Percentiles rank a stretch among this genome's conserved stretches.
Evolutionary conservation across 108 stramenopile genomes (phyloP).

Genomic region (Bacterosira constricta): DNA sequence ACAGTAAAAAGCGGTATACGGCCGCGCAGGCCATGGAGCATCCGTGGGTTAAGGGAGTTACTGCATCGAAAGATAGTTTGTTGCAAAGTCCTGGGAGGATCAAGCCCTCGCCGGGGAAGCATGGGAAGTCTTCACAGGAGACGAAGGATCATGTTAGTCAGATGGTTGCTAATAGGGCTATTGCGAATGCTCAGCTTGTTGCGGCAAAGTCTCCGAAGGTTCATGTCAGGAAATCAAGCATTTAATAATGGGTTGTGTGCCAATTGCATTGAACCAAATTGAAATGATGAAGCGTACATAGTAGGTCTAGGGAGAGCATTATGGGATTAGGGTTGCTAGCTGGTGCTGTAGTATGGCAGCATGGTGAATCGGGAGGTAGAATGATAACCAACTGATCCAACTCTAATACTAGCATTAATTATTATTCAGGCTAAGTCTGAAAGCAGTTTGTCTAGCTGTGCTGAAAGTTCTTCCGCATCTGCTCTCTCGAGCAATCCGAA

Average conservation of each 20-base stretch:
- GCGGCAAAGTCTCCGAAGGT: conserved; percentile 41
- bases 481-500: conserved; percentile 32
- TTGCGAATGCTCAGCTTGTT: conserved; percentile 51
- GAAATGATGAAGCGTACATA: no score
- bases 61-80: conserved; percentile 69
- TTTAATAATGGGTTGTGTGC: conserved; percentile 20
- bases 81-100: conserved; percentile 85
- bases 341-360: no score
- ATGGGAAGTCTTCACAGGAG: conserved; percentile 33
- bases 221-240: conserved; percentile 41
- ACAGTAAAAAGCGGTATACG: conserved; percentile 85
- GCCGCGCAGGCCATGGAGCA: conserved; percentile 94
- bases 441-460: no score
- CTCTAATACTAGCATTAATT: background rate
- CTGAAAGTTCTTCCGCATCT: conserved; percentile 27
- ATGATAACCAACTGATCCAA: no score
- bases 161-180: conserved; percentile 50
- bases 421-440: no score
- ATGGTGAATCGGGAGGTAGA: no score
- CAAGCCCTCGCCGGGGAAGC: conserved; percentile 58
- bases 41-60: conserved; percentile 93
- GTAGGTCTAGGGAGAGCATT: no score
- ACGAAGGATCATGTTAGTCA: conserved; percentile 54
- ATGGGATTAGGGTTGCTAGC: no score
- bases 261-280: no score